Conservation (phyloP, 768 basidiomycete genomes). For the Mycena haematopus region DNA sequence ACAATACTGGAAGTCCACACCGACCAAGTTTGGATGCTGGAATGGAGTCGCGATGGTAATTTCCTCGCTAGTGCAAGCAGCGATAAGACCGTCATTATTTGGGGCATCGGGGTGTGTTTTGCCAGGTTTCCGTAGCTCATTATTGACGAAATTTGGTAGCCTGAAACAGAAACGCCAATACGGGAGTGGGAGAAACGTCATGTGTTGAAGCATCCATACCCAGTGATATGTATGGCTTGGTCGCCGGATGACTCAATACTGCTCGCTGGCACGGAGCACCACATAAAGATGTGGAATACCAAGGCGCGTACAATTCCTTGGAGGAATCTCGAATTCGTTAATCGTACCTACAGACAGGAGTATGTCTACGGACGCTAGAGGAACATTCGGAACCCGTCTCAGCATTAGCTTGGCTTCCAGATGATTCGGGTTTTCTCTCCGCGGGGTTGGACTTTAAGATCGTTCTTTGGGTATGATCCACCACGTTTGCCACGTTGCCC, state of each 20-base stretch:
- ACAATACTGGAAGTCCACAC: constrained; percentile 84
- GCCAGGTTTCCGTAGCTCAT: constrained; percentile 24
- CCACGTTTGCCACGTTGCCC: constrained; percentile 19
- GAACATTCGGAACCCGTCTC: constrained; percentile 86
- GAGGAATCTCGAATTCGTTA: constrained; percentile 23
- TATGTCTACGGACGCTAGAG: constrained; percentile 66
- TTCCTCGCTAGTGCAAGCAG: constrained; percentile 88
- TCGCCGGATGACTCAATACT: constrained; percentile 87
- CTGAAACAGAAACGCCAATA: constrained; percentile 52
- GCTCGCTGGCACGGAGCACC: constrained; percentile 81
- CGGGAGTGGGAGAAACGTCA: constrained; percentile 66
- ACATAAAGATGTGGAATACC: constrained; percentile 89
- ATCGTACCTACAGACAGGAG: constrained; percentile 65
- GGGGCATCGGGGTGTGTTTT: constrained; percentile 77
- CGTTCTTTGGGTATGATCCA: constrained; percentile 74
- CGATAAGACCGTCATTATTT: constrained; percentile 89
- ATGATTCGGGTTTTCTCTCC: constrained; percentile 89
- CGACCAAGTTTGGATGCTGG: constrained; percentile 95
- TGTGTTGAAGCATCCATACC: constrained; percentile 76
- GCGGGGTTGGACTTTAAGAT: constrained; percentile 86
- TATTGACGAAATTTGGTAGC: constrained; percentile 38
- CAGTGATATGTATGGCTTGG: constrained; percentile 89
- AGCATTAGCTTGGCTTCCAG: constrained; percentile 86
- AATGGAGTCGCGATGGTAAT: constrained; percentile 91
- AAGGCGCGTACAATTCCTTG: constrained; percentile 59